Evolutionary conservation across 768 basidiomycete species (phyloP).

Genomic region (Leccinum subtestaceum): DNA sequence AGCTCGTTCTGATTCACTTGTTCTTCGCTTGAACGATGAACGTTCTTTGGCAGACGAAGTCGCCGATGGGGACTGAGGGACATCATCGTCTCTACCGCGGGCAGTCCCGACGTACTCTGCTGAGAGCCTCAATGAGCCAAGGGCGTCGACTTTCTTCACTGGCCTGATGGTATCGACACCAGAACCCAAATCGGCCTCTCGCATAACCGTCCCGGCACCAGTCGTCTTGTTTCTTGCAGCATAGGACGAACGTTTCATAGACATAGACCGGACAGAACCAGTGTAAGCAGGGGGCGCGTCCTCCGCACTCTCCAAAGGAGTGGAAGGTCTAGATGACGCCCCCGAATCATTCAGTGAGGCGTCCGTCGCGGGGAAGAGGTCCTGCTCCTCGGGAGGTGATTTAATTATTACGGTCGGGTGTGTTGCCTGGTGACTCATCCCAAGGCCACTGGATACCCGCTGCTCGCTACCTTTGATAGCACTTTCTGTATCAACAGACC

Average conservation of each 20-base stretch:
- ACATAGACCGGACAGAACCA: slow-evolving; percentile 59
- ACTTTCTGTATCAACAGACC: slow-evolving; percentile 58
- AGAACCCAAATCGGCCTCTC: slow-evolving; percentile 80
- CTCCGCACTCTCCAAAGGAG: slow-evolving; percentile 35
- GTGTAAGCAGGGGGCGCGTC: slow-evolving; percentile 76
- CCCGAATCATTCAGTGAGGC: slow-evolving; percentile 42
- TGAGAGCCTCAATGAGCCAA: slow-evolving; percentile 71
- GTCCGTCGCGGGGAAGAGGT: slow-evolving; percentile 37
- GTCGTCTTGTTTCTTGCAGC: slow-evolving; percentile 63
- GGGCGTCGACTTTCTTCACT: slow-evolving; percentile 86
- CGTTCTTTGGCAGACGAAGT: slow-evolving; percentile 44
- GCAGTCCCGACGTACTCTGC: slow-evolving; percentile 78
- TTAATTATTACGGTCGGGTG: slow-evolving; percentile 77
- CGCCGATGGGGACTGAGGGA: slow-evolving; percentile 37
- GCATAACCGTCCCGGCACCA: slow-evolving; percentile 70
- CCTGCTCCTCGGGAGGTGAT: slow-evolving; percentile 37
- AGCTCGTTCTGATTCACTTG: slow-evolving; percentile 61
- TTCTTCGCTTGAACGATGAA: slow-evolving; percentile 44
- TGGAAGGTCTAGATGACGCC: slow-evolving; percentile 36
- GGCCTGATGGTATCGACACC: slow-evolving; percentile 91
- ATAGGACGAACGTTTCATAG: slow-evolving; percentile 71
- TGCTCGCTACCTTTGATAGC: slow-evolving; percentile 68
- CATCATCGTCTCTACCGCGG: slow-evolving; percentile 52
- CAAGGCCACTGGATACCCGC: slow-evolving; percentile 37
- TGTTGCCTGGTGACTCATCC: slow-evolving; percentile 50